Conservation (phyloP, 2,329 filamentous ascomycete species). For the Emericellopsis atlantica region DNA sequence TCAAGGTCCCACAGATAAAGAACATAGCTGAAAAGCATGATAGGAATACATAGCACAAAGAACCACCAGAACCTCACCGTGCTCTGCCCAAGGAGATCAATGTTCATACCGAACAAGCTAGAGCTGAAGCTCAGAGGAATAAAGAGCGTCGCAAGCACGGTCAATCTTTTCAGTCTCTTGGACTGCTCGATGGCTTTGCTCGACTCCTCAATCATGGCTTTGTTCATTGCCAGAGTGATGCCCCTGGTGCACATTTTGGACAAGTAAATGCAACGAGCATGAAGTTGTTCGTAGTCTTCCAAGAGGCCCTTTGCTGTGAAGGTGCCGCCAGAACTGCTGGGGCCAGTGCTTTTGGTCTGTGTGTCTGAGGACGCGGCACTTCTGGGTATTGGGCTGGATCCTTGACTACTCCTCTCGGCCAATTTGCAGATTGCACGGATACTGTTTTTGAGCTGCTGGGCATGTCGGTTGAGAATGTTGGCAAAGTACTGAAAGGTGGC, state of each 20-base stretch:
- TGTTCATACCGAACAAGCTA: constrained; percentile 5
- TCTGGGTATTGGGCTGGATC: background rate
- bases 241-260: constrained; percentile 3
- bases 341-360: too few relatives aligned
- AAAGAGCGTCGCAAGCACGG: constrained; percentile 4
- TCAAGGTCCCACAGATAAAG: constrained; percentile 3
- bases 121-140: constrained; percentile 4
- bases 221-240: constrained; percentile 5
- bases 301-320: constrained; percentile 2
- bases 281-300: constrained; percentile 3
- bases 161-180: constrained; percentile 4
- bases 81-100: constrained; percentile 4
- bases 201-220: constrained; percentile 4
- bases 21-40: constrained; percentile 2
- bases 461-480: constrained; percentile 4
- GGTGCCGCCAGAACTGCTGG: background rate
- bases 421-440: background rate
- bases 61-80: constrained; percentile 4
- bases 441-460: constrained; percentile 1
- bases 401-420: background rate
- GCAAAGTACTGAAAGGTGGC: constrained; percentile 4
- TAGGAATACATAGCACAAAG: constrained; percentile 4
- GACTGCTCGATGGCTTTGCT: constrained; percentile 6
- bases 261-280: constrained; percentile 3
- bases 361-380: too few relatives aligned